Base-by-base conservation (phyloP, 1,284 basidiomycete genomes). In the Ustilago hordei region DNA sequence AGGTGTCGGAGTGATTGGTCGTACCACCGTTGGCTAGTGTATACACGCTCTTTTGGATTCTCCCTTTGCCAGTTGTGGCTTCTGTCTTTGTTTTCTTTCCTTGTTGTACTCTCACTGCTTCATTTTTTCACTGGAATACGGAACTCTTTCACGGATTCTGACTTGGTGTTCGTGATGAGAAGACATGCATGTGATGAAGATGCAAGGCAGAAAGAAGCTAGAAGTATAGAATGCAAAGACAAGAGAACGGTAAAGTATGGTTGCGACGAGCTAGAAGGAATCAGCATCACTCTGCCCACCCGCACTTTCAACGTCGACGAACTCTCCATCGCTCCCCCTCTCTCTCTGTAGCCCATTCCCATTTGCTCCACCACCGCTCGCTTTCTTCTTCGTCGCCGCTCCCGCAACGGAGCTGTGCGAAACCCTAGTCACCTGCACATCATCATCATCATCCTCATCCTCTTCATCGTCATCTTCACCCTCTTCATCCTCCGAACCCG, bases 291-390 rank as follows among this genome's bases (percentile, higher is more conserved):
- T 78, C 23, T 78, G 75, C 35, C 75, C 75, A 7, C 57, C 60
- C 6, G 75, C 71, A 54, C 75, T 78, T 28, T 78, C 75, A 35
- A 78, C 75, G 32, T 75, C 75, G 65, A 78, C 75, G 36, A 75
- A 78, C 31, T 75, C 75, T 31, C 75, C 75, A 55, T 75, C 75
- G 45, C 75, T 78, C 9, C 75, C 75, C 2, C 65, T 55, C 45
- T 75, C 75, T 12, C 75, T 56, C 47, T 78, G 75, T 48, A 78
- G 43, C 1, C 68, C 47, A 28, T 31, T 50, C 31, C 32, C 35
- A 8, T 28, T 50, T 11, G 35, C 32, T 19, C 38, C 15, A 17
- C 8, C 23, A 32, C 28, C 38, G 34, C 9, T 43, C 1, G 60
- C 17, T 35, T 34, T 57, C 12, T 67, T 64, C 32, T 67, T 60